These are phyloP conservation scores for Lyophyllum decastes DNA, from an alignment of 768 basidiomycete species.

Conservation along the genomic window DNA sequence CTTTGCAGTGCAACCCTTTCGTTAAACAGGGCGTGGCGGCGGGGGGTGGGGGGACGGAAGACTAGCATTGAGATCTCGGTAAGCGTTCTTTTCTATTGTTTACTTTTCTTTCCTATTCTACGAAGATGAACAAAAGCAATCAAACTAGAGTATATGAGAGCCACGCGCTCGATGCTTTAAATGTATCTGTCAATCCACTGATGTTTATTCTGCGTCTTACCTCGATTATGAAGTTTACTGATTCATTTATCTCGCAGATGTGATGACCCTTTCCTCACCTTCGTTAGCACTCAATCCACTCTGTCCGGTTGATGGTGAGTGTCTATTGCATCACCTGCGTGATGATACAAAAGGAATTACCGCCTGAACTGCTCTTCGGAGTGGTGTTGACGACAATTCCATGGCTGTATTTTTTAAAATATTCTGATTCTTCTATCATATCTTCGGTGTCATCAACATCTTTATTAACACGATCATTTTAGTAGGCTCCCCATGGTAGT, in stretches of 20 bases:
- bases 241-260: neutral
- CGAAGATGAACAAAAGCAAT: conserved; percentile 64
- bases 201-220: conserved; percentile 24
- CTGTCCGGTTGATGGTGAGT: conserved; percentile 35
- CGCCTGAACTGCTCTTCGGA: conserved; percentile 64
- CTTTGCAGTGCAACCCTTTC: neutral
- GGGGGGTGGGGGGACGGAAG: neutral
- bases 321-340: conserved; percentile 20
- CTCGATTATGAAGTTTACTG: neutral
- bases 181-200: conserved; percentile 60
- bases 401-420: conserved; percentile 73
- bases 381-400: conserved; percentile 70
- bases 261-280: no score
- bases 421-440: conserved; percentile 45
- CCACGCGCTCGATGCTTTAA: conserved; percentile 69
- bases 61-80: neutral
- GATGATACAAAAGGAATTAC: conserved; percentile 82
- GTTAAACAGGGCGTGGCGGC: neutral
- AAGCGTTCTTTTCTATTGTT: neutral
- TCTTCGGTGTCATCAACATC: neutral
- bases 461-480: neutral
- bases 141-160: conserved; percentile 97
- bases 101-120: neutral
- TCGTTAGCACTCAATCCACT: neutral
- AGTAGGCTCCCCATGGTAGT: neutral